phyloP scores from a whole-genome alignment of 768 basidiomycete genomes.

The Kwoniella pini region DNA sequence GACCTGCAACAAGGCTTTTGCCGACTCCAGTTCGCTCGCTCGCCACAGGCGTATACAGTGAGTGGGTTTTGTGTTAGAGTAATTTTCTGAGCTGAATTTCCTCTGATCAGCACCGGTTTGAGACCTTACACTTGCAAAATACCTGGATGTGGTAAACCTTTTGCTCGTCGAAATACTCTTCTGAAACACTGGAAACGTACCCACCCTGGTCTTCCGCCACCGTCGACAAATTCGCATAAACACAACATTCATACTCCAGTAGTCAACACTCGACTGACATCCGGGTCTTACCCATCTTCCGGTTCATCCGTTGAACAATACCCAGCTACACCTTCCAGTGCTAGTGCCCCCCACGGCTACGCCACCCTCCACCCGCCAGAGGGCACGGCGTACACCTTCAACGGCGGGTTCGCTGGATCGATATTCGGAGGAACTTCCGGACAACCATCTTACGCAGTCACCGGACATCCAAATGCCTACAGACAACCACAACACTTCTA shows the following conservation, averaged over 20 bases:
- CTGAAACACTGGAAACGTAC: conserved; percentile 54
- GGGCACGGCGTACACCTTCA: conserved; percentile 41
- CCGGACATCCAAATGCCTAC: conserved; percentile 2
- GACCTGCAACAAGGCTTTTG: conserved; percentile 53
- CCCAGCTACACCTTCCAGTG: conserved; percentile 19
- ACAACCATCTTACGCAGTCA: conserved; percentile 3
- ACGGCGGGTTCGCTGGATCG: conserved; percentile 28
- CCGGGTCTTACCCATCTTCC: conserved; percentile 19
- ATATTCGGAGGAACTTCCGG: conserved; percentile 14
- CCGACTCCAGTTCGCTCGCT: conserved; percentile 55
- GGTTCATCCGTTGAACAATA: conserved; percentile 32
- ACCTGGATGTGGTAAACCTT: conserved; percentile 44
- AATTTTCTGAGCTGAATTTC: conserved; percentile 3
- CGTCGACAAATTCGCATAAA: conserved; percentile 26
- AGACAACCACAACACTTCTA: neutral
- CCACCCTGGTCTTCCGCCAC: conserved; percentile 47
- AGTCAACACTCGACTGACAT: conserved; percentile 4
- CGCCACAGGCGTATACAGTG: conserved; percentile 54
- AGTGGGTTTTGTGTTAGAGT: no score
- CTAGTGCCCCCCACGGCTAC: conserved; percentile 43
- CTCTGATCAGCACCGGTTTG: conserved; percentile 51
- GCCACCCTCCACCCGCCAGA: conserved; percentile 47
- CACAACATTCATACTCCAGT: conserved; percentile 17
- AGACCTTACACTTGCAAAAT: conserved; percentile 55
- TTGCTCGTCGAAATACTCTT: conserved; percentile 56